Base-by-base conservation (phyloP, 805 yeast genomes). In the Yamadazyma sp. region DNA sequence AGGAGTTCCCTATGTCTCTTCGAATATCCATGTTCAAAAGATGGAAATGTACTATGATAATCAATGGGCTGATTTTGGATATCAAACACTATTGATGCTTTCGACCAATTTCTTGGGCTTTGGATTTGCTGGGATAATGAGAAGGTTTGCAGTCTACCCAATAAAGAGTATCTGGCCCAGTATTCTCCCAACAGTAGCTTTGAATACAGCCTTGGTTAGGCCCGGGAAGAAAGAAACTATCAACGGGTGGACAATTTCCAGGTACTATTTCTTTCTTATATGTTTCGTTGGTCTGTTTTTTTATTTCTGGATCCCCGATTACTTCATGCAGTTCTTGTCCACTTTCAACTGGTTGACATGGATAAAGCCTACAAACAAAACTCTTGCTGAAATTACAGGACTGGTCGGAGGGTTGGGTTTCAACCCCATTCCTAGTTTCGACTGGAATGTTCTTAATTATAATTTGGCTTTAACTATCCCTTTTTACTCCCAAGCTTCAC, bases 151-250 rank as follows among this genome's bases (percentile, higher is more conserved):
- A 2, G 70, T 79, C 6, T 77, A 77, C 48, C 80, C 79, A 10
- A 59, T 61, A 3, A 58, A 65, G 38, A 64, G 78, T 9, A 52
- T 79, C 22, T 79, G 84, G 84, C 82, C 80, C 24, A 50, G 57
- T 2, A 35, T 53, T 8, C 45, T 60, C 38, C 64, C 64, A 3
- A 52, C 57, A 3, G 38, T 57, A 11, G 66, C 64, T 10, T 42
- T 59, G 27, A 57, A 56, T 38, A 46, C 49, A 28, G 61, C 62
- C 3, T 51, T 59, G 31, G 31, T 51, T 35, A 41, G 41, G 10
- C 47, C 49, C 3, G 64, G 57, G 32, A 50, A 49, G 32, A 55
- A 48, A 36, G 62, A 54, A 35, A 53, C 21, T 22, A 57, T 59
- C 26, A 49, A 59, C 42, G 64, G 66, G 10, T 60, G 66, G 64